Conservation (phyloP, 306 rosid species). For the Ammopiptanthus mongolicus region DNA sequence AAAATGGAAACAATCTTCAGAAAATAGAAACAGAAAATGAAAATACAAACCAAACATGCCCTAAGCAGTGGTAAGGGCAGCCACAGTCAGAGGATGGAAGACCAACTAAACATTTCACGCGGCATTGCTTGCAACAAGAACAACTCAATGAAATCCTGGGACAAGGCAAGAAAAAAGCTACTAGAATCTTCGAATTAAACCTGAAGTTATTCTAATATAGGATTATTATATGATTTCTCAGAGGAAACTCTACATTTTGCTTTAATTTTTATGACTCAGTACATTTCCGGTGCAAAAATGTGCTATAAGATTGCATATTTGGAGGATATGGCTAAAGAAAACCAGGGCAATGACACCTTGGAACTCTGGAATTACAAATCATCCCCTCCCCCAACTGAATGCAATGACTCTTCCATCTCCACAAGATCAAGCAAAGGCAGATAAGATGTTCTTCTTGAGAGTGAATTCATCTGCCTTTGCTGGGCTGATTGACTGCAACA, state of each 20-base stretch:
- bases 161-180: background rate
- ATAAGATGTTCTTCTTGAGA: constrained; percentile 80
- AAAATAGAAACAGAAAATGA: too few relatives aligned
- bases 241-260: background rate
- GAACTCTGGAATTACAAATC: constrained; percentile 13
- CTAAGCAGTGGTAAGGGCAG: too few relatives aligned
- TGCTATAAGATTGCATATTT: background rate
- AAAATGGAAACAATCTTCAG: too few relatives aligned
- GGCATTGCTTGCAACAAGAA: background rate
- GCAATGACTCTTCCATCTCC: constrained; percentile 7
- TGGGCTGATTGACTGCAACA: constrained; percentile 69
- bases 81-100: background rate
- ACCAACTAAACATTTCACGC: background rate
- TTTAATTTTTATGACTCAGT: background rate
- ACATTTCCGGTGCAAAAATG: constrained; percentile 5
- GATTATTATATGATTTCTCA: background rate
- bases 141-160: background rate
- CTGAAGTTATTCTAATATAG: background rate
- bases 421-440: constrained; percentile 48
- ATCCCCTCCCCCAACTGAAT: constrained; percentile 4
- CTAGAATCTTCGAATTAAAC: background rate
- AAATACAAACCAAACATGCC: too few relatives aligned
- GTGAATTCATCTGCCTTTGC: constrained; percentile 79
- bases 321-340: background rate
- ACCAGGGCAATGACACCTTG: background rate